Evolutionary conservation across 257 asterid genomes (phyloP).

Genomic region (Lycium barbarum): DNA sequence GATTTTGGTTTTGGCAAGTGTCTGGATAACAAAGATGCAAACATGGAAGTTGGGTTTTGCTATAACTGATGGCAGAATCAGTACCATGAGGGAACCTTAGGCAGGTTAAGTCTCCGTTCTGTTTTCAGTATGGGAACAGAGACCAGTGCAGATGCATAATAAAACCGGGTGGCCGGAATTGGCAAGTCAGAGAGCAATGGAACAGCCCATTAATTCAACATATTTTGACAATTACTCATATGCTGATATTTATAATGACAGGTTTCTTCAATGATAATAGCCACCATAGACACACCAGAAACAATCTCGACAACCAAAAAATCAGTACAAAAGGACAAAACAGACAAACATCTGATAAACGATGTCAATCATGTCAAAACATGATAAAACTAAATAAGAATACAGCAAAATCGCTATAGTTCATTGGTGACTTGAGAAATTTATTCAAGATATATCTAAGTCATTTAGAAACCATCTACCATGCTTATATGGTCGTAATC

Average conservation of each 20-base stretch:
- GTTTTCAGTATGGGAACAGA: neutral
- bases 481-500: neutral
- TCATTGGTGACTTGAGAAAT: neutral
- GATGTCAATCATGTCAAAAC: constrained; percentile 6
- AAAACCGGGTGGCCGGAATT: neutral
- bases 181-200: neutral
- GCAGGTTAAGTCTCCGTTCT: neutral
- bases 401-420: neutral
- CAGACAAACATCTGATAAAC: neutral
- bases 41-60: neutral
- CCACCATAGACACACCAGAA: neutral
- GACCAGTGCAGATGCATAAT: neutral
- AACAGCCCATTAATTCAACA: neutral
- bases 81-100: constrained; percentile 1
- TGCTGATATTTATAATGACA: neutral
- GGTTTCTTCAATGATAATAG: neutral
- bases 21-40: neutral
- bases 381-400: neutral
- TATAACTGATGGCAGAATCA: neutral
- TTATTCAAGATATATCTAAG: neutral
- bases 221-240: neutral
- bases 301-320: neutral
- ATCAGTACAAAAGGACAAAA: neutral
- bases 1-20: neutral
- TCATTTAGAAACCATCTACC: neutral